Evolutionary conservation across 2,329 filamentous ascomycete genomes (phyloP).

Genomic region (Colletotrichum lini): DNA sequence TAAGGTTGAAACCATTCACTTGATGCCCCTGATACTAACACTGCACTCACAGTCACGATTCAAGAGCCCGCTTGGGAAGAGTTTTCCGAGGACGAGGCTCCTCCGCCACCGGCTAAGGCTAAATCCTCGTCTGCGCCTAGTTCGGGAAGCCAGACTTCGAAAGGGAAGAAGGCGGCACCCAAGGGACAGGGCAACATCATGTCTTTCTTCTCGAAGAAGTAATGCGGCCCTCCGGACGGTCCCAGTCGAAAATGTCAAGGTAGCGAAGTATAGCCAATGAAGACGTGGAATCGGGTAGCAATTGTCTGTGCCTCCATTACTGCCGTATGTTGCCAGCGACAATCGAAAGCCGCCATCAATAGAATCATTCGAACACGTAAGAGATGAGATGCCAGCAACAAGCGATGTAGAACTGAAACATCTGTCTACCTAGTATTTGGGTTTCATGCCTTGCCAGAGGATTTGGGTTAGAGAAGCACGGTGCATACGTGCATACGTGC

Average conservation of each 20-base stretch:
- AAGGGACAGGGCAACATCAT: constrained; percentile 88
- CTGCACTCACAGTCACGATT: constrained; percentile 76
- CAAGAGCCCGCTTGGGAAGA: constrained; percentile 91
- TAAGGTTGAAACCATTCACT: constrained; percentile 58
- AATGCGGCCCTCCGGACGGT: constrained; percentile 5
- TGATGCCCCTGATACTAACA: constrained; percentile 25
- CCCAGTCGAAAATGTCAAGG: too few species aligned
- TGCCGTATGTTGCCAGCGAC: background rate
- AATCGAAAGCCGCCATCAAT: background rate
- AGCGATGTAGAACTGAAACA: background rate
- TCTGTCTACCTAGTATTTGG: background rate
- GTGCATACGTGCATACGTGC: background rate
- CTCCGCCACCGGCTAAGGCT: constrained; percentile 63
- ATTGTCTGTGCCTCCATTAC: background rate
- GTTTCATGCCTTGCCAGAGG: background rate
- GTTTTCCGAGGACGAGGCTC: constrained; percentile 90
- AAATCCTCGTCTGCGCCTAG: constrained; percentile 62
- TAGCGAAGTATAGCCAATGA: background rate
- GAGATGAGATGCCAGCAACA: too few species aligned
- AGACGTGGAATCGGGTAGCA: background rate
- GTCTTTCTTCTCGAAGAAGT: constrained; percentile 92
- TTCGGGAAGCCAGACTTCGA: constrained; percentile 61
- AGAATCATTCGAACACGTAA: background rate
- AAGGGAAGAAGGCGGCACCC: constrained; percentile 68
- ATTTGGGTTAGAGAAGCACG: background rate